Evolutionary conservation across 768 basidiomycete genomes (phyloP).

Genomic region (Auricularia auricula-judae): DNA sequence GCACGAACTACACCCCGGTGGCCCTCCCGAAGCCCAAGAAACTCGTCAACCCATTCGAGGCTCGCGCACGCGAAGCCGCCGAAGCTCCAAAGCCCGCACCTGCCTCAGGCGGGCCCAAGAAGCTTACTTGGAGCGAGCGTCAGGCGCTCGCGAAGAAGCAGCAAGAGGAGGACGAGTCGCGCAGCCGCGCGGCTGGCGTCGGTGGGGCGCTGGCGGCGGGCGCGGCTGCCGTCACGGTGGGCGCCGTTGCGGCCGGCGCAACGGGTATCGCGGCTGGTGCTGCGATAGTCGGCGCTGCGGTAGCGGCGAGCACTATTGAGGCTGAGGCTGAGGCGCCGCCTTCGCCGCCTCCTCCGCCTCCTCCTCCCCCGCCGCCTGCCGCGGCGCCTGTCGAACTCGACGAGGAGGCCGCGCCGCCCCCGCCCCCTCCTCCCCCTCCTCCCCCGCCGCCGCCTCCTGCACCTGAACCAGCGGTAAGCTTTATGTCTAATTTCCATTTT

Average conservation of each 20-base stretch:
- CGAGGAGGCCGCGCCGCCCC: constrained; percentile 27
- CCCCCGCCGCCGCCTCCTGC: constrained; percentile 10
- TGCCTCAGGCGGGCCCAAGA: constrained; percentile 41
- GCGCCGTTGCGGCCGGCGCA: constrained; percentile 30
- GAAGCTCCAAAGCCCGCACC: constrained; percentile 21
- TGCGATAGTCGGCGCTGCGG: constrained; percentile 11
- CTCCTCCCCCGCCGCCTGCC: no score
- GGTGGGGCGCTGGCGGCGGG: constrained; percentile 27
- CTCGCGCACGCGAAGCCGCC: constrained; percentile 38
- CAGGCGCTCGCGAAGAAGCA: constrained; percentile 88
- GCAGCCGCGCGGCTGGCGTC: constrained; percentile 42
- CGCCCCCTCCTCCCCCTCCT: constrained; percentile 27
- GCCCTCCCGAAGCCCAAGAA: constrained; percentile 76
- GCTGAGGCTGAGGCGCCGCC: constrained; percentile 17
- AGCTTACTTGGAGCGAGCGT: constrained; percentile 88
- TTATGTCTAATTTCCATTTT: no score
- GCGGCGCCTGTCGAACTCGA: constrained; percentile 21
- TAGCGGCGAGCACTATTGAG: constrained; percentile 10
- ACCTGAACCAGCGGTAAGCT: not conserved
- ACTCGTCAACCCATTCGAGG: constrained; percentile 72
- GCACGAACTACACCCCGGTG: constrained; percentile 84
- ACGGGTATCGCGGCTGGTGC: constrained; percentile 33
- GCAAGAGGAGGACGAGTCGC: constrained; percentile 62
- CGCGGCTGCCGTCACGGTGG: constrained; percentile 10
- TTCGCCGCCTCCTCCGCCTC: constrained; percentile 21